Evolutionary conservation across 2,329 filamentous ascomycete species (phyloP).

Genomic region (Metarhizium brunneum): DNA sequence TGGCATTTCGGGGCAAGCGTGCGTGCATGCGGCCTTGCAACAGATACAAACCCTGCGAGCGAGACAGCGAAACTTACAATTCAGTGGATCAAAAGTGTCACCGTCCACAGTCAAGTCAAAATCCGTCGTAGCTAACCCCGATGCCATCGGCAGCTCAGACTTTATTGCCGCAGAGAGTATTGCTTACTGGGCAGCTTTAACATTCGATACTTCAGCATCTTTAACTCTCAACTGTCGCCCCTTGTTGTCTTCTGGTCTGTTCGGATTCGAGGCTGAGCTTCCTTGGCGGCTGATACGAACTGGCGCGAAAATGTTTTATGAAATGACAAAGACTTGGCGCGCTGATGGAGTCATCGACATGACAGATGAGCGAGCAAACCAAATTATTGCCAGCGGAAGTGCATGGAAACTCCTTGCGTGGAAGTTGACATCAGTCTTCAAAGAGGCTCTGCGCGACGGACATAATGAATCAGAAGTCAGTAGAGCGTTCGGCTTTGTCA

Average conservation of each 20-base stretch:
- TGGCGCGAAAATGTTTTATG: constrained; percentile 19
- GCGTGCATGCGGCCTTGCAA: constrained; percentile 30
- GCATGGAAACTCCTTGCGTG: constrained; percentile 22
- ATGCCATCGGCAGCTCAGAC: constrained; percentile 18
- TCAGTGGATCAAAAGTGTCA: constrained; percentile 30
- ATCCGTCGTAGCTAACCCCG: constrained; percentile 14
- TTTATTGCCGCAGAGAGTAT: constrained; percentile 29
- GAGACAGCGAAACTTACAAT: constrained; percentile 27
- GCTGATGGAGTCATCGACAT: constrained; percentile 14
- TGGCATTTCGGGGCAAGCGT: constrained; percentile 28
- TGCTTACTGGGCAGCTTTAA: constrained; percentile 31
- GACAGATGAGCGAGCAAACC: constrained; percentile 21
- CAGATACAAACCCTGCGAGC: constrained; percentile 30
- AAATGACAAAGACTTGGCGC: constrained; percentile 17
- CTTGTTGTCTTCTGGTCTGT: constrained; percentile 27
- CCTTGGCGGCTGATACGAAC: constrained; percentile 20
- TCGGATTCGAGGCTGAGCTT: constrained; percentile 20
- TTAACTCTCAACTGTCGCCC: constrained; percentile 30
- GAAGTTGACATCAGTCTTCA: constrained; percentile 22
- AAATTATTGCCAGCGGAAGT: constrained; percentile 18
- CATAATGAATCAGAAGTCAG: constrained; percentile 20
- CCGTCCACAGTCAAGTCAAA: constrained; percentile 12
- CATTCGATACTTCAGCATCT: constrained; percentile 31
- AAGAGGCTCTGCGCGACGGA: constrained; percentile 21
- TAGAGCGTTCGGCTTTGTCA: constrained; percentile 15